Evolutionary conservation across 1,284 basidiomycete genomes (phyloP), one percentile per base, ranked within the genome.

Genomic region (Microbotryum silenes-acaulis): DNA sequence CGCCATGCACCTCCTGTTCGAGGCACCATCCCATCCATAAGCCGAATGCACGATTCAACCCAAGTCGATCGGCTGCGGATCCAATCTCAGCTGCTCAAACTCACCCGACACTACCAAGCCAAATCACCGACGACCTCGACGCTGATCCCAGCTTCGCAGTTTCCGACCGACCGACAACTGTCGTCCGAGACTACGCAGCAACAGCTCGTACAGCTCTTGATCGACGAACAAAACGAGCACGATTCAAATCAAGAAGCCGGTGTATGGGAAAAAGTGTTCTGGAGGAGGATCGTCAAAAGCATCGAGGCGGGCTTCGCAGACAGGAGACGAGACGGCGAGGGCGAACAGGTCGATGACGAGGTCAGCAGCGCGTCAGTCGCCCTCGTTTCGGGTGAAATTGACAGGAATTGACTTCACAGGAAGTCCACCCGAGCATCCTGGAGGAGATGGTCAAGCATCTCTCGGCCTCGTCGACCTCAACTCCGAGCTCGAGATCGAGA

Each of bases 211-310:
- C 37, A 62, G 6, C 50, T 63, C 59, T 14, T 65, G 20, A n/a
- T 67, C 20, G n/a, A 18, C 18, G 45, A 14, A 20, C 45, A 47
- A 23, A 27, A 33, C 14, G 46, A 42, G 6, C 23, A 25, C 6
- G 1, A 12, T 6, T 18, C 16, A 1, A 27, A 54, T 6, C n/a
- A 54, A 1, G 51, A 57, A 18, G 44, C 9, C 0, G 59, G 59
- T 8, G 60, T 45, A 6, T 68, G 67, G 67, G 59, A 51, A 44
- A 60, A 44, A n/a, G 56, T n/a, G 12, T 68, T 68, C 20, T 68
- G 67, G 64, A 44, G 51, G 21, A 27, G 67, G n/a, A 49, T 66
- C 3, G 61, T 62, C 42, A 59, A 51, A 16, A 56, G 48, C 4
- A 57, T 68, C 33, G 65, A 68, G 25, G 45, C 52, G 2, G 67